Evolutionary conservation across 768 basidiomycete species (phyloP), one percentile per base, ranked within the genome.

Genomic region (Lentinus brumalis): DNA sequence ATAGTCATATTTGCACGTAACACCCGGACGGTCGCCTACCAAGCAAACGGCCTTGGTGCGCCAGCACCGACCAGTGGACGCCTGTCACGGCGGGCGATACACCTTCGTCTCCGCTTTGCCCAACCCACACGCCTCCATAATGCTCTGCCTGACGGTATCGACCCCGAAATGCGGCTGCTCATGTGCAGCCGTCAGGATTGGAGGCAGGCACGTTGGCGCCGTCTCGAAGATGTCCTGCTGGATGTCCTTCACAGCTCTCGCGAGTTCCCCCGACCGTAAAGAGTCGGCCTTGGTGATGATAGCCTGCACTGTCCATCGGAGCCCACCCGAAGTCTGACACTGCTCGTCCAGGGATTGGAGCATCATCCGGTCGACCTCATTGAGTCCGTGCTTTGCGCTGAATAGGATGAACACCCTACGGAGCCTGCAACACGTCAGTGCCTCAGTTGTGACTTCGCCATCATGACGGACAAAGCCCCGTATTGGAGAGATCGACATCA

Each of bases 271-370:
- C 11, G 9, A 32, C 4, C n/a, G 74, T 5, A 89, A 75, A 4
- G 73, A 73, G 70, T 92, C 90, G 1, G 79, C 80, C 72, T 91
- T 91, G 45, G 91, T 91, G 65, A 92, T 82, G 59, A 92, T 75
- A 1, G 88, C 79, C 67, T 92, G 91, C 1, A 92, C 58, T 0
- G 88, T 88, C 70, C 85, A 86, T 2, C 73, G 76, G 35, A 77
- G 75, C 0, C 69, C 71, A 4, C 76, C 78, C 44, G 75, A 75
- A 49, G 71, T 67, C 65, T 61, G 72, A 61, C 53, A 60, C 74
- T 67, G 60, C 78, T 64, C 68, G 70, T 71, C 69, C 39, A 92
- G 78, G 44, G 82, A 76, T 12, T 72, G 65, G 3, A 92, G 81
- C 89, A 92, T 91, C 52, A 77, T 75, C 9, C 73, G 70, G 67